Evolutionary conservation across 2,329 filamentous ascomycete species (phyloP), one percentile per base, ranked within the genome.

Genomic region (Sordariomycetes sp.): DNA sequence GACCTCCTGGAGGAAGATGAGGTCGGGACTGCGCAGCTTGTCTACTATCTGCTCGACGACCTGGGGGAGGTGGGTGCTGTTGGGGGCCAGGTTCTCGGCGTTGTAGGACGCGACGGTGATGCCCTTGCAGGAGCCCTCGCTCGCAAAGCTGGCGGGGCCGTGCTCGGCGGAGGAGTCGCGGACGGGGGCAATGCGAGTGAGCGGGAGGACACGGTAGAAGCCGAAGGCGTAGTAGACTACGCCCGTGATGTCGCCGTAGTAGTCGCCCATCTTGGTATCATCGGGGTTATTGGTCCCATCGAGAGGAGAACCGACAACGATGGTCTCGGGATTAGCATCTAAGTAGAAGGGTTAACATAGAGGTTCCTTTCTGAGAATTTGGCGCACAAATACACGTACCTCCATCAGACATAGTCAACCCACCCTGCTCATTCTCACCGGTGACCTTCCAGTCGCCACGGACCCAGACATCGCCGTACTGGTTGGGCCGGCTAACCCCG

Each of bases 301-400:
- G 1, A 89, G 75, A 3, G 87, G 86, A 1, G 73, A 67, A 24
- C 84, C 84, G 60, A 90, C 80, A 58, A 83, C 70, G 63, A 90
- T 85, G 53, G 82, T 76, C 69, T 90, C 87, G 0, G 87, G 86
- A 65, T 89, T 89, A 50, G 80, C 81, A 66, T 89, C 86, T 73
- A 61, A 48, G 53, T 5, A n/a, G 25, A 55, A 14, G 24, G 3
- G 11, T 43, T 32, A 46, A 22, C 53, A n/a, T 24, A 18, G 5
- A 48, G 18, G 20, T n/a, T 3, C 2, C 37, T n/a, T 40, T 46
- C 16, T n/a, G 18, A 46, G 40, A 8, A 7, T 46, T 46, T 16
- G 11, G 12, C 18, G 37, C 12, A 35, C 7, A 37, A 43, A n/a
- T 46, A 28, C 18, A 32, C 68, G 61, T 67, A 80, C 79, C 80